Evolutionary conservation across 208 protist species (phyloP).

Genomic region (Trypanosoma congolense): DNA sequence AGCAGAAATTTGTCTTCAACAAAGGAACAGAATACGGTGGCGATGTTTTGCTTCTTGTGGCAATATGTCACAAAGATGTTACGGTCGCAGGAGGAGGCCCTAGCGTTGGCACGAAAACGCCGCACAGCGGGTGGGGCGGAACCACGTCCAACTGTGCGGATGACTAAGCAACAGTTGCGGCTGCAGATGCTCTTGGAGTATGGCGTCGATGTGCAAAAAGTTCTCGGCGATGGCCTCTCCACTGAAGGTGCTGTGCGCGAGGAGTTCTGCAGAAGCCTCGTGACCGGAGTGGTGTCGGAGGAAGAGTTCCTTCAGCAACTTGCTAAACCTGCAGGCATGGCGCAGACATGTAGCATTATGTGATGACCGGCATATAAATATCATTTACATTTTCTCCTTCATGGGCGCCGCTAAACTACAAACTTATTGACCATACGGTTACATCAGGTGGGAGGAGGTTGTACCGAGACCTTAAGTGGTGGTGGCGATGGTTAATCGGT

Average conservation of each 20-base stretch:
- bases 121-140: background rate
- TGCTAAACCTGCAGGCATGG: constrained; percentile 26
- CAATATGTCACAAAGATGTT: constrained; percentile 19
- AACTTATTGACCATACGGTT: too few species aligned
- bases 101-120: background rate
- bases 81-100: constrained; percentile 14
- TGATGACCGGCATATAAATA: constrained; percentile 4
- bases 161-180: constrained; percentile 29
- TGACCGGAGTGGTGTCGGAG: constrained; percentile 18
- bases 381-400: too few species aligned
- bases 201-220: constrained; percentile 22
- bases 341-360: constrained; percentile 22
- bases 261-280: constrained; percentile 9
- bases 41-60: constrained; percentile 28
- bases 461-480: too few species aligned
- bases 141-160: constrained; percentile 10
- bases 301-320: constrained; percentile 30
- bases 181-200: constrained; percentile 29
- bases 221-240: constrained; percentile 20
- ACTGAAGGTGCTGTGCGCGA: constrained; percentile 4
- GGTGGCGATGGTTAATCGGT: too few species aligned
- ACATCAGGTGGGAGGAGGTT: too few species aligned
- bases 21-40: constrained; percentile 15
- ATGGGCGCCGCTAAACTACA: too few species aligned
- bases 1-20: background rate